Conservation (phyloP, 768 basidiomycete genomes). For the Ramaria sp. region DNA sequence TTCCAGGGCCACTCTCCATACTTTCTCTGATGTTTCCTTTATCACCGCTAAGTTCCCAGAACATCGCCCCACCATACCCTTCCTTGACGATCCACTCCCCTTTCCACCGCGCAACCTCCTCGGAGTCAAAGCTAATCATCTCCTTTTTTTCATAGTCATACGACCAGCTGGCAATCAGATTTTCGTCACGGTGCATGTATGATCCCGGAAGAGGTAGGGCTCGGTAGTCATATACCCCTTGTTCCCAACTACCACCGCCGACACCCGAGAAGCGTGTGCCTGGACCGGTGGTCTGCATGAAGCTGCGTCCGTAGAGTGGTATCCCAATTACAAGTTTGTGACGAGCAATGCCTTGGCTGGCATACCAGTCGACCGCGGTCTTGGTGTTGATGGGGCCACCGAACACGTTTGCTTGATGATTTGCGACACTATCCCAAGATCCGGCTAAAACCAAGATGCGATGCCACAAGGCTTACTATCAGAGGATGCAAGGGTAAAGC, state of each 20-base stretch:
- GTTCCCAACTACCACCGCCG: constrained; percentile 87
- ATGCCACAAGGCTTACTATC: background rate
- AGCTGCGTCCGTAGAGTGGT: constrained; percentile 89
- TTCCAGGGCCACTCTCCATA: constrained; percentile 67
- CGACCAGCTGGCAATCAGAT: constrained; percentile 68
- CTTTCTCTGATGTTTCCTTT: constrained; percentile 57
- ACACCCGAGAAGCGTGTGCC: constrained; percentile 70
- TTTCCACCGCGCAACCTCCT: constrained; percentile 58
- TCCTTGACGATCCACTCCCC: constrained; percentile 70
- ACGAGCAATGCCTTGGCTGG: constrained; percentile 54
- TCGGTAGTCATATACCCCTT: constrained; percentile 89
- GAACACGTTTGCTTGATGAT: constrained; percentile 78
- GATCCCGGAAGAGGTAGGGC: constrained; percentile 72
- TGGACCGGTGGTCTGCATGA: constrained; percentile 76
- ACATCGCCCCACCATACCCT: constrained; percentile 86
- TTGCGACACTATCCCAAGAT: constrained; percentile 30
- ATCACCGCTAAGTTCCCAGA: constrained; percentile 88
- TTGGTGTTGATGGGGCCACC: constrained; percentile 55
- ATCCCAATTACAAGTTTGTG: constrained; percentile 84
- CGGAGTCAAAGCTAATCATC: constrained; percentile 76
- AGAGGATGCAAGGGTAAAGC: background rate
- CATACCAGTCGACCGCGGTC: constrained; percentile 62
- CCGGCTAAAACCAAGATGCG: constrained; percentile 22
- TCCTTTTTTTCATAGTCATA: constrained; percentile 68
- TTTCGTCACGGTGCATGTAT: constrained; percentile 52